Base-by-base conservation (phyloP, 2,329 filamentous ascomycete genomes). In the Botrytis aclada region DNA sequence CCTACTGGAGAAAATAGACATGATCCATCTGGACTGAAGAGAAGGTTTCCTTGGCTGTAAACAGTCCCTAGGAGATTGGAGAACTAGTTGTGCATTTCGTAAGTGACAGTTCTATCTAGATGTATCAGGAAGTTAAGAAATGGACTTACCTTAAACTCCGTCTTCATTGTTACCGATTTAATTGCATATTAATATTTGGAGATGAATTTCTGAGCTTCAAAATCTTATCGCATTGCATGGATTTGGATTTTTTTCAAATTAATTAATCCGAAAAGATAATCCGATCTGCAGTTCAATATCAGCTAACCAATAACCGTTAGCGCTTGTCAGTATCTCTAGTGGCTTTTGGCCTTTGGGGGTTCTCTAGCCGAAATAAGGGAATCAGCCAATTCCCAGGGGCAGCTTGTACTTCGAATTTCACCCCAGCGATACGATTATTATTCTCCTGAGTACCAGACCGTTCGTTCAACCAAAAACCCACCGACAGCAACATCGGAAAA, bases 61-160 rank as follows among this genome's bases (percentile, higher is more conserved):
- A 99, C 96, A 78, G 96, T 99, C 82, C 96, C 97, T 80, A 99
- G 89, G 82, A 99, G 89, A 84, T 98, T 99, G 82, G 95, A 97
- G 85, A 99, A 99, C 95, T 98, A 80, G 2, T 61, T 64, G n/a
- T 34, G n/a, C 37, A 22, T 14, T 74, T 84, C 73, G 84, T 73
- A 61, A 67, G 34, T 37, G 41, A 60, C 16, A 32, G 14, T 56
- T 8, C 14, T 9, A 18, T 29, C 51, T 56, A 18, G n/a, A 29
- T 9, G 32, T 60, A 5, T 1, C 29, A 1, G 22, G 62, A 58
- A 41, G 16, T 22, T 16, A 56, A 47, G 37, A 8, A 29, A 25
- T 3, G 4, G 9, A 22, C 83, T 76, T 84, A 97, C 95, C 90
- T 96, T 97, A 84, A 98, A 99, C 84, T 98, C 95, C 78, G 95